Percentiles rank a stretch among this genome's conserved stretches.
phyloP scores from a whole-genome alignment of 345 rosid genomes.

The Eucalyptus tenuipes region DNA sequence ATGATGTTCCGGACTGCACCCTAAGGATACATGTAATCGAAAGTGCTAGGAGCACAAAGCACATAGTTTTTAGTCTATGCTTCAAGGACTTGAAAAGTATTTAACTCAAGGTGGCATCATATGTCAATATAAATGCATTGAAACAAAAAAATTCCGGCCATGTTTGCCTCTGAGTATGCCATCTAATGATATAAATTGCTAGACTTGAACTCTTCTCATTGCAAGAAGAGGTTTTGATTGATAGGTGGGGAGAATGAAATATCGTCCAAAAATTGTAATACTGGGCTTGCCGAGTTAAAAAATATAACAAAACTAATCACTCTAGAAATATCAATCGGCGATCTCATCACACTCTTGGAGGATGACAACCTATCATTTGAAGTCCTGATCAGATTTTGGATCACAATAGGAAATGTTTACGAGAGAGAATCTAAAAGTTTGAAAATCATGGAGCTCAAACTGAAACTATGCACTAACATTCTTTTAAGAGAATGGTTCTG shows the following conservation, averaged over 20 bases:
- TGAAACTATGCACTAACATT: neutral
- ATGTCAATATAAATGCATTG: neutral
- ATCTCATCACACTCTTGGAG: neutral
- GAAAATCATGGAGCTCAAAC: neutral
- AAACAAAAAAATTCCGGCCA: neutral
- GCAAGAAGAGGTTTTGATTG: neutral
- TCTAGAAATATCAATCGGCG: neutral
- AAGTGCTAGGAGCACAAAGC: neutral
- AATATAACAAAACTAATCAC: neutral
- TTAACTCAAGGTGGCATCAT: neutral
- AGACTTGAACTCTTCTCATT: neutral
- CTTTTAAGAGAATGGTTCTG: neutral
- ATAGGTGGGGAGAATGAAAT: neutral
- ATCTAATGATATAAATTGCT: neutral
- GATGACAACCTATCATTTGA: neutral
- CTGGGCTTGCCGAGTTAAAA: neutral
- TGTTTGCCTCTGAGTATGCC: neutral
- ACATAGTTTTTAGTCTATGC: neutral
- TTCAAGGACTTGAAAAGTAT: neutral
- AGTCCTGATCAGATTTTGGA: neutral
- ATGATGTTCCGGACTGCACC: neutral
- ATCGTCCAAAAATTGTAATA: neutral
- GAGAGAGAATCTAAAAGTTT: neutral
- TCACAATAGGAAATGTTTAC: neutral
- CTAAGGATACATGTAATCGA: neutral